Conservation (phyloP, 345 rosid genomes). For the Erucastrum elatum region DNA sequence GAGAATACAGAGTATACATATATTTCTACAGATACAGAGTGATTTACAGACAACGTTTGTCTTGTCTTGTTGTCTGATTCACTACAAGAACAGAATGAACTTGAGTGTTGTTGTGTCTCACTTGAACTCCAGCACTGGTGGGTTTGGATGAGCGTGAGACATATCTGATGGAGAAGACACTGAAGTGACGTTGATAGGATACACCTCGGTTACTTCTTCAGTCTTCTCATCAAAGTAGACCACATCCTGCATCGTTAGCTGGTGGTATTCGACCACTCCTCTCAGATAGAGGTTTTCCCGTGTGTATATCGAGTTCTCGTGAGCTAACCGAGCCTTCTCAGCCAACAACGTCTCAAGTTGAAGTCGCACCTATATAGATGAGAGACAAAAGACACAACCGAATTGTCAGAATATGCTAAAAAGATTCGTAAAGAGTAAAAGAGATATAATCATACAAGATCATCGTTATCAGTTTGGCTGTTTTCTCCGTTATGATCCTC, state of each 20-base stretch:
- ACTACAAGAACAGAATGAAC: conserved; percentile 8
- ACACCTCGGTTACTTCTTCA: conserved; percentile 86
- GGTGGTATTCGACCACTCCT: conserved; percentile 94
- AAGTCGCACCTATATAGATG: conserved; percentile 57
- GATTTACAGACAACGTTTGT: conserved; percentile 24
- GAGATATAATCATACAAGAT: conserved; percentile 58
- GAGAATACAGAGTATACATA: conserved; percentile 16
- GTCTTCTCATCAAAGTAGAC: conserved; percentile 81
- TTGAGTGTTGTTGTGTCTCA: conserved; percentile 12
- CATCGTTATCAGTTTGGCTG: conserved; percentile 68
- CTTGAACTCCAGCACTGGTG: conserved; percentile 30
- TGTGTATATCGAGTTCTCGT: conserved; percentile 76
- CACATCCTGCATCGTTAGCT: conserved; percentile 95
- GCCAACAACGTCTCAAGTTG: conserved; percentile 88
- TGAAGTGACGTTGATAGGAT: conserved; percentile 57
- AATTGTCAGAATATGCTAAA: conserved; percentile 9
- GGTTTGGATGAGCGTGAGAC: conserved; percentile 20
- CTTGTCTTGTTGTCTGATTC: conserved; percentile 26
- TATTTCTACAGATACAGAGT: conserved; percentile 34
- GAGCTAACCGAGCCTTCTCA: conserved; percentile 96
- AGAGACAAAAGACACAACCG: neutral
- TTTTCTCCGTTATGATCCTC: conserved; percentile 58
- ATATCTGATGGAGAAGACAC: conserved; percentile 43
- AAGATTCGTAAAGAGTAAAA: neutral
- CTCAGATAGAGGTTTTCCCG: conserved; percentile 90